Evolutionary conservation across 768 basidiomycete species (phyloP), one percentile per base, ranked within the genome.

Genomic region (Leucocoprinus sp.): DNA sequence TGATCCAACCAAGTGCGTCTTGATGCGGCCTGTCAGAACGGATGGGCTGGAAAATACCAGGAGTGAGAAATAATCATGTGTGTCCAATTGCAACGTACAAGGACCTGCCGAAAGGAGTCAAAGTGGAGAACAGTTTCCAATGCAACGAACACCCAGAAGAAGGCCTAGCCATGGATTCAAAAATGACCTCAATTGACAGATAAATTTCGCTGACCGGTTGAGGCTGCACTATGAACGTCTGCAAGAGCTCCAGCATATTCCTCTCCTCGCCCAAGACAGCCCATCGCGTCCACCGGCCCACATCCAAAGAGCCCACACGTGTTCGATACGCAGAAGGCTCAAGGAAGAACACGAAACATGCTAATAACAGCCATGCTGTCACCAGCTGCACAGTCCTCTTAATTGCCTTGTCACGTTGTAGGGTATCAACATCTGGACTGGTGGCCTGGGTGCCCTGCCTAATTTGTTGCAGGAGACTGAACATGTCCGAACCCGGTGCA

Each of bases 61-160:
- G 4, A 5, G 26, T 50, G 28, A 36, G 15, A 1, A 1, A 22
- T 38, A 14, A 28, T 40, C 29, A 31, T 18, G 27, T 37, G 27
- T 31, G 9, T 36, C 28, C 9, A 5, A 27, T 27, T 27, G 21
- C 8, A 9, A 57, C 84, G 57, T 57, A 86, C 86, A 50, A 82
- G 73, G 47, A 80, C 77, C 9, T 71, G 73, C 56, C 85, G 80
- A 61, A 90, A 76, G 43, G 80, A 77, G 52, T 80, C 55, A 7
- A 87, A 86, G 54, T 89, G 84, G 35, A 91, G 56, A 15, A 71
- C 70, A 18, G 89, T 67, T 52, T 89, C 76, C 3, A 90, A 58
- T 0, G 87, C 82, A 29, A 76, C 75, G 49, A 90, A 89, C 6
- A 76, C 81, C 84, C 84, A 88, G 59, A 90, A 85, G 65, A 91